phyloP scores from a whole-genome alignment of 148 eudicot species.

The Limonium bicolor region DNA sequence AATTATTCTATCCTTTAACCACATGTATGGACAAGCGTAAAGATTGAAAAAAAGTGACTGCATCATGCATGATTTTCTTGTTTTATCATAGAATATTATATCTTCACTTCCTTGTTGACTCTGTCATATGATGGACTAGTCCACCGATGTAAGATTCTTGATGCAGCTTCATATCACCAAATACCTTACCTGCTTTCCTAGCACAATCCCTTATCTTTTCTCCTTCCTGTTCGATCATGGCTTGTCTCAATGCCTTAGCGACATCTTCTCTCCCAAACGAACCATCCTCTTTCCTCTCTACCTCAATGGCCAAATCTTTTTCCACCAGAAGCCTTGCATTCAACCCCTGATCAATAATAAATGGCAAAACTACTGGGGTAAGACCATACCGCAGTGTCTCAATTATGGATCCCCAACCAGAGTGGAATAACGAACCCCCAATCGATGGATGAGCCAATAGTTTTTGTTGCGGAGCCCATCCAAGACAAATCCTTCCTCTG shows the following conservation, averaged over 20 bases:
- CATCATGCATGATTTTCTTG: no score
- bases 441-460: slow-evolving; percentile 15
- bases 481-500: slow-evolving; percentile 8
- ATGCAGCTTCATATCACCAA: slow-evolving; percentile 9
- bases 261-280: slow-evolving; percentile 5
- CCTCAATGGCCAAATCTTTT: slow-evolving; percentile 18
- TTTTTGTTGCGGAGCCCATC: slow-evolving; percentile 18
- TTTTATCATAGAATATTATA: no score
- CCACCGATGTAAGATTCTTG: slow-evolving; percentile 6
- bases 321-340: slow-evolving; percentile 17
- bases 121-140: no score
- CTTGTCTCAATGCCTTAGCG: slow-evolving; percentile 8
- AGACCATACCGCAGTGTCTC: slow-evolving; percentile 14
- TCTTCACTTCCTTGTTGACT: no score
- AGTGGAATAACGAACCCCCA: slow-evolving; percentile 12
- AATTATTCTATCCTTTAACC: no score
- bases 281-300: slow-evolving; percentile 14
- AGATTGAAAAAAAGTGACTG: no score
- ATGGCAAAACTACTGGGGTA: slow-evolving; percentile 12
- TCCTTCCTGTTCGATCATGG: slow-evolving; percentile 12
- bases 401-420: slow-evolving; percentile 16
- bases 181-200: slow-evolving; percentile 1
- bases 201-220: slow-evolving; percentile 8
- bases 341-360: slow-evolving; percentile 15
- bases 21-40: no score